phyloP scores from a whole-genome alignment of 2,329 filamentous ascomycete genomes.

The Nannizziopsis barbatae region DNA sequence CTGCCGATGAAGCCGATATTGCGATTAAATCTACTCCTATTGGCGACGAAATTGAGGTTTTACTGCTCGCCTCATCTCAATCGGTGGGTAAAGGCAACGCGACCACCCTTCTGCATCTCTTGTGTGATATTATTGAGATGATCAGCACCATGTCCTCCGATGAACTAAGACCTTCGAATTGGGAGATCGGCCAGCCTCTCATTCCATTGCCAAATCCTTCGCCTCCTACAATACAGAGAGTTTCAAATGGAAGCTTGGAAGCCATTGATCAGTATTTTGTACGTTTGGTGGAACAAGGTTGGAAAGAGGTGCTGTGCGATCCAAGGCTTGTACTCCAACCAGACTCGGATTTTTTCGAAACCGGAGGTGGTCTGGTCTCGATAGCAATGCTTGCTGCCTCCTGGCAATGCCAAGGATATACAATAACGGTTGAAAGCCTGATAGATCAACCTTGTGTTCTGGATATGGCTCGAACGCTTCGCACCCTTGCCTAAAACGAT shows the following conservation, averaged over 20 bases:
- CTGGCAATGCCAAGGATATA: constrained; percentile 1
- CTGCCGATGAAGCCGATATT: background rate
- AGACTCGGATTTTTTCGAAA: constrained; percentile 1
- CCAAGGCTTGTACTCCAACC: background rate
- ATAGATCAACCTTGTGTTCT: background rate
- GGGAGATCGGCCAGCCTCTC: background rate
- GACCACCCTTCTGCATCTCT: background rate
- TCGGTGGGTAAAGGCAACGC: background rate
- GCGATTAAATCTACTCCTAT: background rate
- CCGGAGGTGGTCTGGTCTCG: background rate
- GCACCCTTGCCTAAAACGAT: background rate
- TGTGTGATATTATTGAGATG: background rate
- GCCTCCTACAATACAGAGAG: background rate
- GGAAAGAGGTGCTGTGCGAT: background rate
- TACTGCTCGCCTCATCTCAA: background rate
- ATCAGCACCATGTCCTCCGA: background rate
- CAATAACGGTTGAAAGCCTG: background rate
- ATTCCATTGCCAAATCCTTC: background rate
- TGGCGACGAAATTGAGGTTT: background rate
- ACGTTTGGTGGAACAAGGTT: background rate
- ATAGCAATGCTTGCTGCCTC: background rate
- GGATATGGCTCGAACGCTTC: background rate
- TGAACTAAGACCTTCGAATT: background rate
- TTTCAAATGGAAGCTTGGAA: background rate
- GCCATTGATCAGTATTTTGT: background rate